These are phyloP conservation scores for Jacaranda copaia DNA, from an alignment of 257 asterid species.

Conservation along the genomic window DNA sequence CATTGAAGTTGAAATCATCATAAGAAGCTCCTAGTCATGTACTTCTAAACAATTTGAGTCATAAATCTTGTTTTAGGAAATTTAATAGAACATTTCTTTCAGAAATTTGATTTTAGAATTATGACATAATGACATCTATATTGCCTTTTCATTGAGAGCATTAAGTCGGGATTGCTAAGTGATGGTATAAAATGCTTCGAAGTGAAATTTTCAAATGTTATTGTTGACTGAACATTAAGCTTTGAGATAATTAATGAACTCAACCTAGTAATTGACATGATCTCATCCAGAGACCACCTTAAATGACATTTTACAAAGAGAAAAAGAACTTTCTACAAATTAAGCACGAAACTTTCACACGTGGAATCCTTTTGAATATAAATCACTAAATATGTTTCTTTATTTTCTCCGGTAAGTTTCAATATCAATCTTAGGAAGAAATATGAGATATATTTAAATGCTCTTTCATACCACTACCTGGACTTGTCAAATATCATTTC, in stretches of 20 bases:
- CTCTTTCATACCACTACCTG: no score
- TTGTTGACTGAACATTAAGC: constrained; percentile 1
- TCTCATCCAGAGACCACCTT: not conserved
- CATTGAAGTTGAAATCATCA: constrained; percentile 16
- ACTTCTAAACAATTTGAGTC: not conserved
- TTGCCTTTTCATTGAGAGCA: no score
- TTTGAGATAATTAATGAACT: constrained; percentile 2
- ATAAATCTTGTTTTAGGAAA: not conserved
- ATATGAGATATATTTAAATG: constrained; percentile 16
- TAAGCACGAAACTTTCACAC: not conserved
- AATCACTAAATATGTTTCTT: not conserved
- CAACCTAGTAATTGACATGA: constrained; percentile 6
- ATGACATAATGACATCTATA: no score
- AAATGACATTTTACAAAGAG: not conserved
- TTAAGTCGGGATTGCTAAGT: constrained; percentile 10
- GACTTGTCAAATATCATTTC: not conserved
- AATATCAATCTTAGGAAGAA: not conserved
- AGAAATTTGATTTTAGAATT: constrained; percentile 11
- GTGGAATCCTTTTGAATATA: not conserved
- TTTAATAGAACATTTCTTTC: not conserved
- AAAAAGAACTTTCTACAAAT: constrained; percentile 3
- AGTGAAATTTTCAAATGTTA: not conserved
- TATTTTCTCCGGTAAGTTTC: not conserved
- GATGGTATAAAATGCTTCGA: constrained; percentile 14
- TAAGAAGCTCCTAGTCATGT: constrained; percentile 17